These are phyloP conservation scores for Monosporascus sp. DNA, from an alignment of 2,329 filamentous ascomycete species.

Conservation along the genomic window DNA sequence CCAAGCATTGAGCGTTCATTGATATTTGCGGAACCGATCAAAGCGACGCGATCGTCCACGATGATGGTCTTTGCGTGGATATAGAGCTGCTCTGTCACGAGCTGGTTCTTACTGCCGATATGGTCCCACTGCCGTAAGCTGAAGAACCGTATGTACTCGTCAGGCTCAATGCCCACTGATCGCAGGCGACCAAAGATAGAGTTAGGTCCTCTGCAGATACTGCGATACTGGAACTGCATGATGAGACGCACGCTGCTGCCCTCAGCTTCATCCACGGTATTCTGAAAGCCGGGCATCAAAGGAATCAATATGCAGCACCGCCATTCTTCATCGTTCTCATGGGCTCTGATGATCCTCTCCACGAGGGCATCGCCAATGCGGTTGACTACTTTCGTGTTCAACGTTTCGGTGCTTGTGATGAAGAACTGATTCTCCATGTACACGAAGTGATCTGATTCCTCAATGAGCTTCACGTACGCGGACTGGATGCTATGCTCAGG, in stretches of 20 bases:
- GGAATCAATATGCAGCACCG: constrained; percentile 85
- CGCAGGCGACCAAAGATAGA: constrained; percentile 87
- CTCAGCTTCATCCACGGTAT: constrained; percentile 88
- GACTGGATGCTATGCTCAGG: constrained; percentile 94
- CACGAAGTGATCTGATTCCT: constrained; percentile 92
- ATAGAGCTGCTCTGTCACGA: constrained; percentile 95
- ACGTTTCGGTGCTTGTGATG: constrained; percentile 84
- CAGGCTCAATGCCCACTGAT: constrained; percentile 77
- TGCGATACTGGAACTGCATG: constrained; percentile 94
- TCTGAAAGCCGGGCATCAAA: constrained; percentile 97
- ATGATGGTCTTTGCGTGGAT: constrained; percentile 98
- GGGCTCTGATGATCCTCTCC: constrained; percentile 80
- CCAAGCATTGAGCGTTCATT: constrained; percentile 97
- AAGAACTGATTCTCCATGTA: constrained; percentile 99
- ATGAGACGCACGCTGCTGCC: constrained; percentile 92
- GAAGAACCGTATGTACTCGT: constrained; percentile 95
- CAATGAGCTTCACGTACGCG: constrained; percentile 90
- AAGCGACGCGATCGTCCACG: constrained; percentile 85
- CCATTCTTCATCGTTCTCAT: constrained; percentile 83
- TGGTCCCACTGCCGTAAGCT: constrained; percentile 88
- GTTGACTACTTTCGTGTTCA: constrained; percentile 84
- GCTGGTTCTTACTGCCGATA: constrained; percentile 72
- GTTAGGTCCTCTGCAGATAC: constrained; percentile 85
- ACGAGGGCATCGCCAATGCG: constrained; percentile 92
- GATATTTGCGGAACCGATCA: constrained; percentile 98